Evolutionary conservation across 768 basidiomycete genomes (phyloP).

Genomic region (Tricholoma matsutake): DNA sequence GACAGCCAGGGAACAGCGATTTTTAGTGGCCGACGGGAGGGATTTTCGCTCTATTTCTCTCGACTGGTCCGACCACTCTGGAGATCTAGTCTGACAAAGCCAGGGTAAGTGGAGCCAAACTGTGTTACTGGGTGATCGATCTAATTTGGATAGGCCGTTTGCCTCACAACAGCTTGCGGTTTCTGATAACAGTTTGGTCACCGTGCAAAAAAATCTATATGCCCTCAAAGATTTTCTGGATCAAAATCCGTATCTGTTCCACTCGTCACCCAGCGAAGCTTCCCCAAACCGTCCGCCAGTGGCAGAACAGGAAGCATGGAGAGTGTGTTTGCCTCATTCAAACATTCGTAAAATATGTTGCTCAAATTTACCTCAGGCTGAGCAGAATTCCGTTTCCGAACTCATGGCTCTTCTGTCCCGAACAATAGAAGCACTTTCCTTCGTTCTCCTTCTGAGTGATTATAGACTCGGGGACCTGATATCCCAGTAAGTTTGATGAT

Average conservation of each 20-base stretch:
- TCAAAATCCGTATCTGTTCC: constrained; percentile 83
- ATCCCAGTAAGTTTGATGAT: constrained; percentile 53
- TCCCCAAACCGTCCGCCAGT: constrained; percentile 53
- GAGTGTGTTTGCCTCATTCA: constrained; percentile 43
- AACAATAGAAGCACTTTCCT: constrained; percentile 92
- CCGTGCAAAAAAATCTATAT: constrained; percentile 77
- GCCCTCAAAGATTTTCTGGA: constrained; percentile 74
- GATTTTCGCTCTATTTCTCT: constrained; percentile 82
- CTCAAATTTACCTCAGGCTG: constrained; percentile 48
- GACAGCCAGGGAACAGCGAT: constrained; percentile 70
- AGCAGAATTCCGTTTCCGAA: constrained; percentile 80
- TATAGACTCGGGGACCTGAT: constrained; percentile 87
- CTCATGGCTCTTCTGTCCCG: constrained; percentile 72
- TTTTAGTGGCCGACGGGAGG: constrained; percentile 88
- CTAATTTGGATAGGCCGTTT: constrained; percentile 30
- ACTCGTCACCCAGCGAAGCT: constrained; percentile 72
- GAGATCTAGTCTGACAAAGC: constrained; percentile 72
- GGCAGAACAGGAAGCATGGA: constrained; percentile 86
- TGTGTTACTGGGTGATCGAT: neutral
- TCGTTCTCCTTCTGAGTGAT: constrained; percentile 88
- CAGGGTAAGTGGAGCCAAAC: constrained; percentile 42
- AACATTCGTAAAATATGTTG: neutral
- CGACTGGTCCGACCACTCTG: constrained; percentile 85
- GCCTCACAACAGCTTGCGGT: constrained; percentile 59
- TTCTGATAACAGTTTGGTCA: constrained; percentile 57